These are phyloP conservation scores for Aspergillus sp. DNA, from an alignment of 2,329 filamentous ascomycete genomes.

Conservation along the genomic window DNA sequence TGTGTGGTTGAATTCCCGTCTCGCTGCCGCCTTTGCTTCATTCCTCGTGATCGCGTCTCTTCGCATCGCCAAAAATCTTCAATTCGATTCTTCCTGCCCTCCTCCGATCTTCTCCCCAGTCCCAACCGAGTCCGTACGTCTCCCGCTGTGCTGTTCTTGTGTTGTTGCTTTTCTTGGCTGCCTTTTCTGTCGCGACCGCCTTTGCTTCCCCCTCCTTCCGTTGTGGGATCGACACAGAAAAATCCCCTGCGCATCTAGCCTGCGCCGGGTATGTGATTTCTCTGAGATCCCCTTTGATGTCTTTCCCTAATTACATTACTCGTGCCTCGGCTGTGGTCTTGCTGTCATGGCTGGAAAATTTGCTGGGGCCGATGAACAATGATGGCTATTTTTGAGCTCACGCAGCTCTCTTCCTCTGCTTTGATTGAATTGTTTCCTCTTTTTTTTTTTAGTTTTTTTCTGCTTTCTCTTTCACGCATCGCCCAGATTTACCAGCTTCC, in stretches of 20 bases:
- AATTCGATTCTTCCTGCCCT: neutral
- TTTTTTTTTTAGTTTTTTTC: neutral
- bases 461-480: neutral
- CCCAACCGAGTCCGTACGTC: constrained; percentile 14
- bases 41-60: constrained; percentile 13
- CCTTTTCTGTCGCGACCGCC: neutral
- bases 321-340: neutral
- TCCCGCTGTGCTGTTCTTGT: constrained; percentile 1
- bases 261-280: neutral
- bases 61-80: constrained; percentile 7
- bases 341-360: neutral
- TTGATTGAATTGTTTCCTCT: neutral
- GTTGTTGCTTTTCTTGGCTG: constrained; percentile 10
- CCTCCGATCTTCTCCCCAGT: constrained; percentile 6
- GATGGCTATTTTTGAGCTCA: neutral
- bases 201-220: constrained; percentile 6
- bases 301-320: neutral
- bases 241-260: neutral
- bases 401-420: neutral
- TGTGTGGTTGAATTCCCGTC: constrained; percentile 26
- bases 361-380: neutral
- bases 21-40: constrained; percentile 20
- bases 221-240: neutral
- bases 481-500: neutral
- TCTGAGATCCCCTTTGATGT: neutral